phyloP scores from a whole-genome alignment of 352 stramenopile genomes.

The Phytophthora kernoviae region DNA sequence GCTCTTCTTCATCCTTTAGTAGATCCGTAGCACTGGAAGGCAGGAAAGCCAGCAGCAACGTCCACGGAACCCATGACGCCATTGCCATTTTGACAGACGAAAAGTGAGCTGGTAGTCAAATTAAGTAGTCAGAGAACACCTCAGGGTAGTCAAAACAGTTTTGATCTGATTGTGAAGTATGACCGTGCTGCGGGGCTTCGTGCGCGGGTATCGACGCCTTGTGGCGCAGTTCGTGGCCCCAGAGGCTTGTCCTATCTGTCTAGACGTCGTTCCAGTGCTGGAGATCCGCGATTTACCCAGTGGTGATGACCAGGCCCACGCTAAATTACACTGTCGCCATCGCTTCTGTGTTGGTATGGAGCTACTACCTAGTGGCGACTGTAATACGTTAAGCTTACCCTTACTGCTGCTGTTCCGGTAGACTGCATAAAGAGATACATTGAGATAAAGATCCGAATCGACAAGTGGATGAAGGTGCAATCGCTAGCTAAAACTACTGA shows the following conservation, averaged over 20 bases:
- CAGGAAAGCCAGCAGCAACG: slow-evolving; percentile 55
- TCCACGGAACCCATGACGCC: slow-evolving; percentile 51
- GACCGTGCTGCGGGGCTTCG: slow-evolving; percentile 47
- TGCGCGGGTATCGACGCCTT: slow-evolving; percentile 58
- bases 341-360: slow-evolving; percentile 56
- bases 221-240: slow-evolving; percentile 50
- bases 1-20: slow-evolving; percentile 51
- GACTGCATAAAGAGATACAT: slow-evolving; percentile 60
- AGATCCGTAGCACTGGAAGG: slow-evolving; percentile 47
- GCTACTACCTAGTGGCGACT: not conserved
- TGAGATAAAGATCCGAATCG: slow-evolving; percentile 58
- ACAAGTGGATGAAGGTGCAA: slow-evolving; percentile 65
- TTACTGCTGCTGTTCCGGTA: slow-evolving; percentile 9
- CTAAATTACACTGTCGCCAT: slow-evolving; percentile 58
- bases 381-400: not conserved
- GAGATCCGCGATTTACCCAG: slow-evolving; percentile 36
- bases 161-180: slow-evolving; percentile 14
- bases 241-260: slow-evolving; percentile 57
- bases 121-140: not conserved
- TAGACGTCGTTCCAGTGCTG: slow-evolving; percentile 59
- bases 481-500: too few relatives aligned
- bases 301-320: slow-evolving; percentile 29
- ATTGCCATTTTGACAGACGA: slow-evolving; percentile 7
- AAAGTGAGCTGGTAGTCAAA: slow-evolving; percentile 8
- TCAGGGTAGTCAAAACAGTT: not conserved